Conservation (phyloP, 495 filamentous ascomycete species). For the Margaritispora aquatica region DNA sequence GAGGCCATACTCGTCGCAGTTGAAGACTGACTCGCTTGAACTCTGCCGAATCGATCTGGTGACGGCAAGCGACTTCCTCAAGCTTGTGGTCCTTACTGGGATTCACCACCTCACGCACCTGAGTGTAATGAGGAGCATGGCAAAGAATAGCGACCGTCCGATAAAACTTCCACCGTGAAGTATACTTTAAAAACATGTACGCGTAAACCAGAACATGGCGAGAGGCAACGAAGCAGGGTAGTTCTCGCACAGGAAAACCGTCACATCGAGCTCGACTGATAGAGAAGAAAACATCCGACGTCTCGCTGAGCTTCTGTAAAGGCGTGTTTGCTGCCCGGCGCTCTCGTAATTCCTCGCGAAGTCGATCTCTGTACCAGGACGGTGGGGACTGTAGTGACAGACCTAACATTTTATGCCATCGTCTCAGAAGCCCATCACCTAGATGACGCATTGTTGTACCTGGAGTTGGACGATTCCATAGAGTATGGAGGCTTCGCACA, state of each 20-base stretch:
- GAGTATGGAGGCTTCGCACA: too few relatives aligned
- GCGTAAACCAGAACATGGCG: slow-evolving; percentile 30
- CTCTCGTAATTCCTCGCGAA: slow-evolving; percentile 41
- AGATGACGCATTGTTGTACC: too few relatives aligned
- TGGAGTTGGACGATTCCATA: too few relatives aligned
- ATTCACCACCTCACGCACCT: slow-evolving; percentile 44
- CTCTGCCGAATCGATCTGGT: slow-evolving; percentile 33
- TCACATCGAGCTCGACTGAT: slow-evolving; percentile 39
- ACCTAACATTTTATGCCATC: slow-evolving; percentile 36
- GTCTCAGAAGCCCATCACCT: slow-evolving; percentile 28
- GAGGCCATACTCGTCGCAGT: slow-evolving; percentile 37
- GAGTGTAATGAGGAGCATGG: slow-evolving; percentile 23
- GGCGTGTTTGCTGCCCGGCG: slow-evolving; percentile 28
- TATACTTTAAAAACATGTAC: slow-evolving; percentile 48
- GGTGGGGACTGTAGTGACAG: slow-evolving; percentile 33
- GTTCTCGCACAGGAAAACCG: slow-evolving; percentile 29
- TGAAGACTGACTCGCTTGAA: slow-evolving; percentile 31
- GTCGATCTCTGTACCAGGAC: slow-evolving; percentile 40
- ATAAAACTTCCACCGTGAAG: slow-evolving; percentile 44
- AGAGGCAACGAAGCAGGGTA: slow-evolving; percentile 28
- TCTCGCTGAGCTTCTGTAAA: slow-evolving; percentile 40
- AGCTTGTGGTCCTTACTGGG: slow-evolving; percentile 41
- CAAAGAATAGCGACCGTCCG: slow-evolving; percentile 35
- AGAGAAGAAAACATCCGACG: slow-evolving; percentile 47
- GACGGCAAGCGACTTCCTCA: slow-evolving; percentile 38